Evolutionary conservation across 2,329 filamentous ascomycete species (phyloP), one percentile per base, ranked within the genome.

Genomic region (Rasamsonia emersonii): DNA sequence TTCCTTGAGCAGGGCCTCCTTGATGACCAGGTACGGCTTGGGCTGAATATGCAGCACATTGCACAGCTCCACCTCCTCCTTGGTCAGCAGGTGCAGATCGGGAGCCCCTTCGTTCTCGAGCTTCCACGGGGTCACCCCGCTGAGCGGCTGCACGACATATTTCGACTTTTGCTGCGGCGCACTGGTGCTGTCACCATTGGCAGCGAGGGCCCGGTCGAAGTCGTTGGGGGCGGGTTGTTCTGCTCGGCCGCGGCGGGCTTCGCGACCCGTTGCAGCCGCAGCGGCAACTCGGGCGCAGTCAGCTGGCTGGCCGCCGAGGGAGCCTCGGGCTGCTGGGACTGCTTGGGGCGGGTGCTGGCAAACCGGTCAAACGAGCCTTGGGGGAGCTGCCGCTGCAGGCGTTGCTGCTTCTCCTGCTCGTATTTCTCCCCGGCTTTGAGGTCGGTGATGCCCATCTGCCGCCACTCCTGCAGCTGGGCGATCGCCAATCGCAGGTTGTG

Each of bases 11-110:
- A 96, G 69, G 39, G 83, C 79, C 56, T 95, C 86, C 60, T 98
- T 98, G 59, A 96, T 86, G 51, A 86, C 86, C 4, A 95, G 62
- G 56, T 95, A 98, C 1, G 91, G 85, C 64, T 98, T 98, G 1
- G 91, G 91, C 58, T 91, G 82, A 32, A 98, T 64, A 24, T 86
- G 76, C 9, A 93, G 72, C 24, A 82, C 72, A 46, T 84, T 83
- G 63, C 91, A 98, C 1, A 98, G 65, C 49, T 93, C 85, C 4
- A 76, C 68, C 58, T 98, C 91, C 43, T 93, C 86, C 1, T 78
- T 71, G 1, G 82, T 85, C 25, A 98, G 67, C 0, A 98, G 73
- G 49, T 96, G 91, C 17, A 89, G 61, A 54, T 96, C 91, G 3
- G 63, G 54, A 1, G 83, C 78, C 20, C 77, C 82, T 34, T 93